Conservation (phyloP, 1,139 yeast species). For the Pneumocystis canis region DNA sequence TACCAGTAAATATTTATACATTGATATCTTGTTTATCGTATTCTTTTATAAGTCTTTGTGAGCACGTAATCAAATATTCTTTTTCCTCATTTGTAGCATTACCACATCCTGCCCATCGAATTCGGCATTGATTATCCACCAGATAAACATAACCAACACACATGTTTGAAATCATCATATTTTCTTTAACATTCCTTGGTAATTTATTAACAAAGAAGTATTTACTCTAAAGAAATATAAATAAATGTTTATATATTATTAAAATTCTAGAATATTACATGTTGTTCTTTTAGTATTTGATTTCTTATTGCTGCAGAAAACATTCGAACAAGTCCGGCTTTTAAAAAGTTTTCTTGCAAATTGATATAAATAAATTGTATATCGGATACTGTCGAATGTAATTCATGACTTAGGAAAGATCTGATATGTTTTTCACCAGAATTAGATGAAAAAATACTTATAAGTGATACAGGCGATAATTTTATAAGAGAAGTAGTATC, state of each 20-base stretch:
- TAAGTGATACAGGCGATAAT: neutral
- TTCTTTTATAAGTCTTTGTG: neutral
- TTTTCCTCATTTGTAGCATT: constrained; percentile 48
- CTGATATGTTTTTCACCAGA: constrained; percentile 59
- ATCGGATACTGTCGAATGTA: constrained; percentile 19
- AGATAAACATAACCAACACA: constrained; percentile 75
- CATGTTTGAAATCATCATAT: constrained; percentile 53
- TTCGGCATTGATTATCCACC: constrained; percentile 54
- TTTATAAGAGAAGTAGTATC: constrained; percentile 16
- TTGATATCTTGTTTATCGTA: neutral
- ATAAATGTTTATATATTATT: neutral
- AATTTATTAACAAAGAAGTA: constrained; percentile 55
- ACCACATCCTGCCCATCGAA: constrained; percentile 91
- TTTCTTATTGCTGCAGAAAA: constrained; percentile 31
- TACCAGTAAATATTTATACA: neutral
- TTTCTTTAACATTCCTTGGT: constrained; percentile 43
- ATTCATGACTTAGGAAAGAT: constrained; percentile 35
- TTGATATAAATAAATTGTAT: constrained; percentile 55
- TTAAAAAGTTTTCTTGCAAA: constrained; percentile 55
- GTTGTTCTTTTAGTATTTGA: constrained; percentile 34
- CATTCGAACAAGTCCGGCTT: constrained; percentile 46
- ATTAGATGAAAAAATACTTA: constrained; percentile 46
- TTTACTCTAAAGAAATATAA: constrained; percentile 20
- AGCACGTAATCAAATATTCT: neutral
- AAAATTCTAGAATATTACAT: constrained; percentile 14